Evolutionary conservation across 2,329 filamentous ascomycete species (phyloP), one percentile per base, ranked within the genome.

Genomic region (Cercospora citrullina): DNA sequence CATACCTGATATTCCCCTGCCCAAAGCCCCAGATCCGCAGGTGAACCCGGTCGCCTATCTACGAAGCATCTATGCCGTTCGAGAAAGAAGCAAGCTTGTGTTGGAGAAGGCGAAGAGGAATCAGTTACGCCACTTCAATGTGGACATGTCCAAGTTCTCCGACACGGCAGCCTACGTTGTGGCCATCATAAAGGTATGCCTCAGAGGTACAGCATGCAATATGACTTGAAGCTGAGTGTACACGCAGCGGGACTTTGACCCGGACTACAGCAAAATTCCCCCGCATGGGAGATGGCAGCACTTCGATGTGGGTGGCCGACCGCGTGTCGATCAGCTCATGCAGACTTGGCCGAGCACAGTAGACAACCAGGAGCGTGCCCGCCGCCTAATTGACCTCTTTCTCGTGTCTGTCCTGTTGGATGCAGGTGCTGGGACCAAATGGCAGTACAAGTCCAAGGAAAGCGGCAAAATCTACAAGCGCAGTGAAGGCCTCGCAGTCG

Each of bases 361-460:
- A 48, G 91, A 95, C 78, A 86, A 84, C 71, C 87, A 88, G 66
- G 91, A 94, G 80, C 87, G 89, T 70, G 92, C 90, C 68, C 89
- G 91, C 70, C 87, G 92, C 70, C 81, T 94, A 69, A 86, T 94
- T 68, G 91, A 94, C 74, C 85, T 94, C 39, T 94, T 93, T 80
- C 82, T 93, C 51, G 83, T 95, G 70, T 94, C 92, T 60, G 92
- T 95, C 7, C 83, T 96, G 60, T 85, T 96, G 8, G 92, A 96
- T 77, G 92, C 95, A 4, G 95, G 95, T 48, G 93, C 95, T 1
- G 95, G 95, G 48, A 94, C 89, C 2, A 86, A 88, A 72, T 99
- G 95, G 95, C 90, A 89, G 73, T 99, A 97, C 82, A 95, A 92
- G 83, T 96, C 93, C 77, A 90, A 90, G 71, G 93, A 96, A 77